These are phyloP conservation scores for Haemoproteus tartakovskyi DNA, from an alignment of 169 alveolate genomes.

Conservation along the genomic window DNA sequence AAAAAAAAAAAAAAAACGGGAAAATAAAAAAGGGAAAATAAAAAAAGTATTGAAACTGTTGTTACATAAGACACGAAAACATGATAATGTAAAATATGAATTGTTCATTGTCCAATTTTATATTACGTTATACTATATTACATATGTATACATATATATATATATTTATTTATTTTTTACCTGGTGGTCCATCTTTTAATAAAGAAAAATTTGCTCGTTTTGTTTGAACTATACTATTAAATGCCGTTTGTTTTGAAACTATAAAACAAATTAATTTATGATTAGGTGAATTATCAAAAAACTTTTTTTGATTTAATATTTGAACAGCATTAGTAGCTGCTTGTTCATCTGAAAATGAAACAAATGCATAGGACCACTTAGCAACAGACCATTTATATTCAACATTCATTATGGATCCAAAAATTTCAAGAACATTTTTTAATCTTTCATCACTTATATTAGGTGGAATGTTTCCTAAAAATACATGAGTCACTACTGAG, in stretches of 20 bases:
- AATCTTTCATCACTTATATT: constrained; percentile 70
- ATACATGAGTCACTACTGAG: constrained; percentile 66
- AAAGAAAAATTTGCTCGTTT: constrained; percentile 73
- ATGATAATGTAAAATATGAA: neutral
- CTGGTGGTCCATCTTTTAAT: constrained; percentile 80
- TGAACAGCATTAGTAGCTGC: constrained; percentile 73
- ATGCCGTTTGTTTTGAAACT: constrained; percentile 70
- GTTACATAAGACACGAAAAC: neutral
- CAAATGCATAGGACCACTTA: constrained; percentile 75
- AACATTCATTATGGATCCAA: constrained; percentile 63
- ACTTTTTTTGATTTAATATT: constrained; percentile 64
- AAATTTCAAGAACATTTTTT: constrained; percentile 64
- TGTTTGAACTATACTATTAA: constrained; percentile 59
- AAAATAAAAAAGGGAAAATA: neutral
- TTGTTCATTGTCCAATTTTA: neutral
- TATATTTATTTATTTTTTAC: constrained; percentile 3
- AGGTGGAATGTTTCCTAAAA: constrained; percentile 81
- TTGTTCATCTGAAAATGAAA: constrained; percentile 68
- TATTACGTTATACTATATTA: too few species aligned
- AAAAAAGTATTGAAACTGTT: neutral
- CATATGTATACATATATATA: neutral
- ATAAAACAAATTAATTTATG: constrained; percentile 71
- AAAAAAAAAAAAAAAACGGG: neutral
- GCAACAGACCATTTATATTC: constrained; percentile 71
- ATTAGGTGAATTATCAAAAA: constrained; percentile 72